A percentile compares a stretch with the other conserved stretches of the same genome.
These are phyloP conservation scores for Glomus cerebriforme DNA, from an alignment of 192 early-diverging fungal species.

Conservation along the genomic window DNA sequence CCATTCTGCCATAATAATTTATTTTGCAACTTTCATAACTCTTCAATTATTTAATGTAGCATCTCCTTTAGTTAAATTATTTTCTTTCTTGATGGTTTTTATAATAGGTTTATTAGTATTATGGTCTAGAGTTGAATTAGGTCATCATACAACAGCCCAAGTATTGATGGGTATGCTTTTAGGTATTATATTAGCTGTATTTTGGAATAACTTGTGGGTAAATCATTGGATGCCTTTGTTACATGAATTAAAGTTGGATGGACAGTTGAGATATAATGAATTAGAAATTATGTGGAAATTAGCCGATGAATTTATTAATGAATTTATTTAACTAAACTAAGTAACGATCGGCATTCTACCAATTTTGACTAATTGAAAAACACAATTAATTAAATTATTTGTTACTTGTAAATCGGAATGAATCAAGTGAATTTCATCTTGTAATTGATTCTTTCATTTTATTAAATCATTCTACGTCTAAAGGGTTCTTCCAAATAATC, in stretches of 20 bases:
- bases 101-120: slow-evolving; percentile 30
- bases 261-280: not conserved
- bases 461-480: no score
- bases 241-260: not conserved
- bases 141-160: slow-evolving; percentile 37
- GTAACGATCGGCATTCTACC: no score
- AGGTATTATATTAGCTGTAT: slow-evolving; percentile 1
- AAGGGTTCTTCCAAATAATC: no score
- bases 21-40: slow-evolving; percentile 22
- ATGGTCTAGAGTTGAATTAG: slow-evolving; percentile 39
- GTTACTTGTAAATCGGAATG: no score
- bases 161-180: slow-evolving; percentile 35
- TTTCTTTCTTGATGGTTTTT: not conserved
- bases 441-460: no score
- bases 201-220: slow-evolving; percentile 25
- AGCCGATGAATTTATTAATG: not conserved
- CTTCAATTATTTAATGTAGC: not conserved
- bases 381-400: no score
- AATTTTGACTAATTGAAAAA: no score
- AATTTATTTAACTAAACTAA: not conserved
- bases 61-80: not conserved
- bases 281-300: not conserved
- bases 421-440: no score
- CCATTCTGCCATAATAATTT: slow-evolving; percentile 27
- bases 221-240: not conserved